Evolutionary conservation across 345 rosid species (phyloP).

Genomic region (Diplotaxis tenuifolia): DNA sequence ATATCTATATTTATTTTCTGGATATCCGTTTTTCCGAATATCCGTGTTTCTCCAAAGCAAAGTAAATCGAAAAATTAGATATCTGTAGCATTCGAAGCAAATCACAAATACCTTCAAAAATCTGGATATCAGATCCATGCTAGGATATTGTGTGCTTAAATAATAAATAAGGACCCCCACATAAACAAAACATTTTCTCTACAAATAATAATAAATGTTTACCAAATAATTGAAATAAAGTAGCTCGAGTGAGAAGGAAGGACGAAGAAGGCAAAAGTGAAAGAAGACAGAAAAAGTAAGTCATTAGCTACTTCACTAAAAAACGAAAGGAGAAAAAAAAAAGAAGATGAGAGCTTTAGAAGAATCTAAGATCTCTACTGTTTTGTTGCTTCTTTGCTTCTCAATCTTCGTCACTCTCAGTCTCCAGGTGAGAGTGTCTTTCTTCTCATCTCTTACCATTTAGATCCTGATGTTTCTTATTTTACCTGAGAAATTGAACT

Average conservation of each 20-base stretch:
- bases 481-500: conserved; percentile 31
- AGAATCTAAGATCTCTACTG: conserved; percentile 33
- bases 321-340: not conserved
- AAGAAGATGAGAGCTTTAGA: conserved; percentile 34
- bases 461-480: conserved; percentile 4
- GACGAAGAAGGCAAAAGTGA: not conserved
- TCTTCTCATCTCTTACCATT: conserved; percentile 21
- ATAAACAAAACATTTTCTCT: not conserved
- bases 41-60: no score
- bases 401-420: conserved; percentile 36
- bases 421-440: conserved; percentile 43
- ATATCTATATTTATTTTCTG: no score
- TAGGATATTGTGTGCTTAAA: not conserved
- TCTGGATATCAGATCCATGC: no score
- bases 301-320: conserved; percentile 29
- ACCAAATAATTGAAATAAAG: conserved; percentile 35
- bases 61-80: no score
- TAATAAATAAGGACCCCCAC: not conserved
- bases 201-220: not conserved
- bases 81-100: no score
- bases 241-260: not conserved
- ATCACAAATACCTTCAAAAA: no score
- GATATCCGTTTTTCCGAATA: no score
- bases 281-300: not conserved
- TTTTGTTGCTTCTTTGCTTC: conserved; percentile 40